Conservation (phyloP, 106 monocot genomes). For the Apostasia ramifera region DNA sequence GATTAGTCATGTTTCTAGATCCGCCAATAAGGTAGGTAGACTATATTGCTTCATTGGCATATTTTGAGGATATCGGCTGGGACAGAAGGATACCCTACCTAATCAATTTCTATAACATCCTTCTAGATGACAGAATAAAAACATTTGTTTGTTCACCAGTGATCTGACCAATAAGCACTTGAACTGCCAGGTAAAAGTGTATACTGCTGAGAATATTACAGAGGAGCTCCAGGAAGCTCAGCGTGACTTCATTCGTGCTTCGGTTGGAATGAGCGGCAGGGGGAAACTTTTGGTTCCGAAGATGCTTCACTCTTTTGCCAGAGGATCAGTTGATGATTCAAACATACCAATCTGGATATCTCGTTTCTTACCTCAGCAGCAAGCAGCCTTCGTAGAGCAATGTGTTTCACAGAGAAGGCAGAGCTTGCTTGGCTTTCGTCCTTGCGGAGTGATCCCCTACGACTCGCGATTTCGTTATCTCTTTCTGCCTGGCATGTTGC, state of each 20-base stretch:
- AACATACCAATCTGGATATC: constrained; percentile 43
- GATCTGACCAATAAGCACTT: neutral
- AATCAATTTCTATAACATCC: no score
- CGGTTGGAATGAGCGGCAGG: constrained; percentile 67
- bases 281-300: constrained; percentile 90
- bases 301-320: constrained; percentile 57
- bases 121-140: no score
- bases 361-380: constrained; percentile 41
- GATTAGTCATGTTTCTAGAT: no score
- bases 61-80: no score
- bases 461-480: constrained; percentile 80
- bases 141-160: no score
- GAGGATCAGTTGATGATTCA: constrained; percentile 30
- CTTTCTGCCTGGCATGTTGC: constrained; percentile 55
- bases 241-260: constrained; percentile 66
- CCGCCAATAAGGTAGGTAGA: no score
- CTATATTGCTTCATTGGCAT: no score
- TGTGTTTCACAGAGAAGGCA: constrained; percentile 33
- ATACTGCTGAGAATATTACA: constrained; percentile 38
- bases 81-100: no score
- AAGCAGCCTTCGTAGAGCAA: constrained; percentile 36
- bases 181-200: constrained; percentile 71
- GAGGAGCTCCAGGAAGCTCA: constrained; percentile 71
- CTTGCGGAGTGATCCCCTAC: constrained; percentile 45
- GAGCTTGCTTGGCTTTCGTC: constrained; percentile 30